Evolutionary conservation across 352 stramenopile genomes (phyloP), one percentile per base, ranked within the genome.

Genomic region (Aphanomyces cochlioides): DNA sequence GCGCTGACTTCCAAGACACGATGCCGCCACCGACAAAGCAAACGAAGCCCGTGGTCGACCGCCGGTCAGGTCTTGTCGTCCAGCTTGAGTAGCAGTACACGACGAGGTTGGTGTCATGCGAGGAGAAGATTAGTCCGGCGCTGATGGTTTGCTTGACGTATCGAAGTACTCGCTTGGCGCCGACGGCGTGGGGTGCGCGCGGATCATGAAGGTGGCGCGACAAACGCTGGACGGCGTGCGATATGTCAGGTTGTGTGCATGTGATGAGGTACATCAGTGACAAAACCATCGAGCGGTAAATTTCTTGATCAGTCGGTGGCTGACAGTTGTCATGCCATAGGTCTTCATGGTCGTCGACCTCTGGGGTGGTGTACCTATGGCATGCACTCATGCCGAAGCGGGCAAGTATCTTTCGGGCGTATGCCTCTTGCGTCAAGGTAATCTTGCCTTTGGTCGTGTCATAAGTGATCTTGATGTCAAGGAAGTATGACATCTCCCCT

Each of bases 401-500:
- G 10, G 45, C 17, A 15, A 50, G 45, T 15, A 50, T 17, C 17
- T 75, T 69, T 2, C 47, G 56, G n/a, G 70, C 56, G n/a, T n/a
- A n/a, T n/a, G n/a, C n/a, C n/a, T n/a, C n/a, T n/a, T n/a, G n/a
- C n/a, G n/a, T n/a, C n/a, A 17, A 12, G 69, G 43, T 10, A 60
- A 41, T 28, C 36, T 47, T 5, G 10, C 45, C 10, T 50, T 10
- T 50, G 10, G 37, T 41, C 13, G 8, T 54, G 17, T 43, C n/a
- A 6, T 34, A 40, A 45, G 69, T 17, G 28, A 73, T 67, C 4
- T 58, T 8, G 12, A 73, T 64, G 54, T 67, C 66, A 1, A 73
- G 54, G 41, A 71, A 45, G 47, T 47, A 41, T 0, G 5, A 17
- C 19, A 78, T 53, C 70, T 53, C 69, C 39, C 74, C n/a, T n/a